These are phyloP conservation scores for Canna indica DNA, from an alignment of 176 grass and related monocot species.

Conservation along the genomic window DNA sequence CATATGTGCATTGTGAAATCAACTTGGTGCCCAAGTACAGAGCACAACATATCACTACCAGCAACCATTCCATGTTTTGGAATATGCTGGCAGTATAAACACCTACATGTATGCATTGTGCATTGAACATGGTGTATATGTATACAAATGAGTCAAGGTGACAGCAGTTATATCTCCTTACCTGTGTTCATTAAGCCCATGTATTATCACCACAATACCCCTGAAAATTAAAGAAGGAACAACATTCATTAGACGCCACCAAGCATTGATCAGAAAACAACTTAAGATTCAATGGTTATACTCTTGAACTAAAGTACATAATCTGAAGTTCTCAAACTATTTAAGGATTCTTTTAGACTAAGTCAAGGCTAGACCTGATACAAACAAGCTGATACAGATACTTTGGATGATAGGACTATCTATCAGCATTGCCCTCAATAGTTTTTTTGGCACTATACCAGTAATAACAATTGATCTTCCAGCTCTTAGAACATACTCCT, in stretches of 20 bases:
- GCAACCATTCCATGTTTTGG: not conserved
- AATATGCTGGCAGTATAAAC: not conserved
- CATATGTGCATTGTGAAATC: too few species aligned
- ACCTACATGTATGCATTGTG: not conserved
- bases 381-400: too few species aligned
- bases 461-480: too few species aligned
- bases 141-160: not conserved
- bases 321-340: not conserved
- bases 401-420: too few species aligned
- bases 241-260: not conserved
- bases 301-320: not conserved
- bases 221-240: slow-evolving; percentile 26
- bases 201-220: slow-evolving; percentile 77
- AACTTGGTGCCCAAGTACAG: not conserved
- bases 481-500: too few species aligned
- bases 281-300: not conserved
- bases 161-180: not conserved
- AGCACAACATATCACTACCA: not conserved
- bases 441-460: too few species aligned
- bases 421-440: too few species aligned
- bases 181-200: slow-evolving; percentile 97
- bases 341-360: not conserved
- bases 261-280: not conserved
- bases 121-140: not conserved
- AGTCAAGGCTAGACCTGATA: too few species aligned